phyloP scores from a whole-genome alignment of 1,284 basidiomycete species.

The Rhodofomes roseus region DNA sequence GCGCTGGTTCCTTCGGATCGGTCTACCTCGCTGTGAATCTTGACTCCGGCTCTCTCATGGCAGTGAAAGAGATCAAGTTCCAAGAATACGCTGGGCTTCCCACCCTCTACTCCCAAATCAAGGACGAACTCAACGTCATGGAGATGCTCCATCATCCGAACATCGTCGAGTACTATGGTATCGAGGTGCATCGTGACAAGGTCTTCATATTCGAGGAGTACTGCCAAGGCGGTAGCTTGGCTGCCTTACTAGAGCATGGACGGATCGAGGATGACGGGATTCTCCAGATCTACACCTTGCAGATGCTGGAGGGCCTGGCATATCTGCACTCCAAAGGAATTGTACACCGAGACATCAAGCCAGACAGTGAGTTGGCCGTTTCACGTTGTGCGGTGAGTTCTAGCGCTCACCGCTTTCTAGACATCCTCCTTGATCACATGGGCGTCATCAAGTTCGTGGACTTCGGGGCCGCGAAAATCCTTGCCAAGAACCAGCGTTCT shows the following conservation, averaged over 20 bases:
- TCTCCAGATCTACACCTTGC: conserved; percentile 93
- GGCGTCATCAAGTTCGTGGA: conserved; percentile 98
- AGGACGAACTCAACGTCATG: conserved; percentile 98
- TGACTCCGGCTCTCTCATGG: conserved; percentile 96
- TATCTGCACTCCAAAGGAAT: conserved; percentile 94
- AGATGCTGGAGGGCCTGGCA: conserved; percentile 92
- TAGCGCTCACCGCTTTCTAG: conserved; percentile 43
- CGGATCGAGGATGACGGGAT: conserved; percentile 97
- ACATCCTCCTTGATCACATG: conserved; percentile 92
- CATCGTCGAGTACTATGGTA: conserved; percentile 98
- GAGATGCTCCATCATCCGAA: conserved; percentile 98
- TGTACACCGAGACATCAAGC: conserved; percentile 97
- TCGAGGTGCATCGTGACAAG: conserved; percentile 98
- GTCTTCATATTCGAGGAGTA: conserved; percentile 99
- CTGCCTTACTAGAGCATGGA: conserved; percentile 88
- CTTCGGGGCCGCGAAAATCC: conserved; percentile 97
- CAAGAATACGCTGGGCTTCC: conserved; percentile 87
- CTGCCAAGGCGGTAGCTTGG: conserved; percentile 94
- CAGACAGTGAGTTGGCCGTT: conserved; percentile 74
- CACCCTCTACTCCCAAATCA: conserved; percentile 89
- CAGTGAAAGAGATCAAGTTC: conserved; percentile 99
- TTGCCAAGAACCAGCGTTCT: conserved; percentile 91
- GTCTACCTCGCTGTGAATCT: conserved; percentile 99
- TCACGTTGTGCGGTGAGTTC: not conserved
- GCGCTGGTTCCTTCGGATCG: conserved; percentile 94